Percentiles rank a stretch among this genome's conserved stretches.
These are phyloP conservation scores for Trypanosoma lewisi DNA, from an alignment of 208 protist genomes.

Conservation along the genomic window DNA sequence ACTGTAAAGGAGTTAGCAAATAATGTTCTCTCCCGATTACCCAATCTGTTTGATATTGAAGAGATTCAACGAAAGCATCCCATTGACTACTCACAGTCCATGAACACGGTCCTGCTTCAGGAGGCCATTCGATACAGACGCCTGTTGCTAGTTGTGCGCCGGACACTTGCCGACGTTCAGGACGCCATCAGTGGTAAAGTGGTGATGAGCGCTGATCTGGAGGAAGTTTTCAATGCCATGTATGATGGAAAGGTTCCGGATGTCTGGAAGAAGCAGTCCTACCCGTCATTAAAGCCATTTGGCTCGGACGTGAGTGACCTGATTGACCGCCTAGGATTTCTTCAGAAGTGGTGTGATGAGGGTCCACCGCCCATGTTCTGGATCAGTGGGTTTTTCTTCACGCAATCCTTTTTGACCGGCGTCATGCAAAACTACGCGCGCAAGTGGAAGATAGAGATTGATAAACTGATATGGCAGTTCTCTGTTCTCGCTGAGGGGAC, in stretches of 20 bases:
- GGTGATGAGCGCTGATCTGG: constrained; percentile 97
- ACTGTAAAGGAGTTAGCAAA: constrained; percentile 81
- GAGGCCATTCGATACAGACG: constrained; percentile 93
- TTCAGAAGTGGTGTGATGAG: constrained; percentile 79
- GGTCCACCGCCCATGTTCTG: constrained; percentile 91
- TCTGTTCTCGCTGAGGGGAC: constrained; percentile 66
- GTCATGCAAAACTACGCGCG: constrained; percentile 97
- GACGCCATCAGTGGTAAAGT: constrained; percentile 95
- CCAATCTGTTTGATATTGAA: constrained; percentile 90
- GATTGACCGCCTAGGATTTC: constrained; percentile 90
- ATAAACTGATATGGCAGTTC: constrained; percentile 95
- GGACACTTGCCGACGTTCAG: constrained; percentile 93
- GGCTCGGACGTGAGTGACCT: constrained; percentile 95
- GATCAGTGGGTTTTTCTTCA: constrained; percentile 98
- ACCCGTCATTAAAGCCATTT: constrained; percentile 97
- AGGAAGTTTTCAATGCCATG: constrained; percentile 93
- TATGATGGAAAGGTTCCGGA: constrained; percentile 93
- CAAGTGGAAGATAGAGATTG: constrained; percentile 94
- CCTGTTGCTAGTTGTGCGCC: constrained; percentile 88
- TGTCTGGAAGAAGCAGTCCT: constrained; percentile 88
- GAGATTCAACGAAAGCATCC: constrained; percentile 81
- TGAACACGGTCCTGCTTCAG: constrained; percentile 96
- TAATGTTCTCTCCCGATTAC: constrained; percentile 88
- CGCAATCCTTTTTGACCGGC: constrained; percentile 95
- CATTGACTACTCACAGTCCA: constrained; percentile 91